Base-by-base conservation (phyloP, 768 basidiomycete genomes). In the Mrakia gelida region DNA sequence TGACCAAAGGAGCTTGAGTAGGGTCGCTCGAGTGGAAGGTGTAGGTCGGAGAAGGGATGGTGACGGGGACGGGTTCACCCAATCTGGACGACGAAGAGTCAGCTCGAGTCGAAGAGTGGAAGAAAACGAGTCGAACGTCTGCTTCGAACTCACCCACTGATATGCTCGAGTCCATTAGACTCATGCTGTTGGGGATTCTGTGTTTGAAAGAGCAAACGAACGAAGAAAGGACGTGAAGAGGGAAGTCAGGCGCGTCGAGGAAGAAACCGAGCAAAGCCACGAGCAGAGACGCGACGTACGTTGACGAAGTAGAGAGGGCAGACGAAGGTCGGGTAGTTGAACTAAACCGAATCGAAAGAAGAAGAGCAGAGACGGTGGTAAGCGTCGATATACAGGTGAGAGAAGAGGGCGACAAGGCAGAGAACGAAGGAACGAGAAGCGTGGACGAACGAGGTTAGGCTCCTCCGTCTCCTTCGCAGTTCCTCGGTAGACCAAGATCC, bases 311-410 rank as follows among this genome's bases (percentile, higher is more conserved):
- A 9, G n/a, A 70, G 43, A 10, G 67, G 67, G 41, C 38, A 70
- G 34, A 70, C 32, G 38, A 23, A 41, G 26, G 67, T 8, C 9
- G 67, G 67, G 67, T 70, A 70, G 67, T 70, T 41, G n/a, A 70
- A 70, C 67, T 70, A 38, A 9, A n/a, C n/a, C n/a, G n/a, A n/a
- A n/a, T n/a, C n/a, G 34, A 23, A 23, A 32, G 16, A 21, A 38
- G n/a, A n/a, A n/a, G n/a, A n/a, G n/a, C n/a, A n/a, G n/a, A n/a
- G n/a, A n/a, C n/a, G n/a, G n/a, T n/a, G n/a, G 38, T 41, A 43
- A 15, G 9, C 38, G 13, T 3, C 3, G 21, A 21, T n/a, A n/a
- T n/a, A n/a, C n/a, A 38, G 30, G 21, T 2, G 18, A 23, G 8
- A 23, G 26, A 56, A 56, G 54, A 8, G 23, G 26, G 10, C n/a